Percentiles rank a stretch among this genome's conserved stretches.
Evolutionary conservation across 495 filamentous ascomycete genomes (phyloP).

Genomic region (Patellaria atrata): DNA sequence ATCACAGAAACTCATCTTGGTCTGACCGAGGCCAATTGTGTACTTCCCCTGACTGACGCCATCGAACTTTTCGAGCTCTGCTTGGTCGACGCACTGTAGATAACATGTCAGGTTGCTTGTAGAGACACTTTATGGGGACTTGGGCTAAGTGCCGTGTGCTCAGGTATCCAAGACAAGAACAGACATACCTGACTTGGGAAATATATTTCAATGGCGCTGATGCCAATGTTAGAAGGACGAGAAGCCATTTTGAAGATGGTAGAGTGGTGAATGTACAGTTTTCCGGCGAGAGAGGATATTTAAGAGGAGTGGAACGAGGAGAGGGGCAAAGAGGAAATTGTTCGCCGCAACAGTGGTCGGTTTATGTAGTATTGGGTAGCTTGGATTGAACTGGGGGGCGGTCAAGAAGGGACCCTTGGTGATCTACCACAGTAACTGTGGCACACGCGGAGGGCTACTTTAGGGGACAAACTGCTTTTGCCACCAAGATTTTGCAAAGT

Average conservation of each 20-base stretch:
- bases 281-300: conserved; percentile 1
- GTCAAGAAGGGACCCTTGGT: too few species aligned
- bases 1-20: conserved; percentile 99
- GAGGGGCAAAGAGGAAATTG: conserved; percentile 1
- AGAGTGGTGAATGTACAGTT: not conserved
- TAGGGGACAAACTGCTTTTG: too few species aligned
- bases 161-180: too few species aligned
- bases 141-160: too few species aligned
- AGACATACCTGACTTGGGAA: conserved; percentile 80
- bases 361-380: too few species aligned
- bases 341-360: too few species aligned
- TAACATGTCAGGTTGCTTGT: too few species aligned
- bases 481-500: too few species aligned
- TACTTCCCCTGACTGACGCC: conserved; percentile 90
- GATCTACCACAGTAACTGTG: too few species aligned
- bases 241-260: conserved; percentile 60
- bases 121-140: too few species aligned
- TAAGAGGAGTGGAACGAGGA: not conserved
- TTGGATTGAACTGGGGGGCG: too few species aligned
- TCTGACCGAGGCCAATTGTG: conserved; percentile 98
- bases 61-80: conserved; percentile 95
- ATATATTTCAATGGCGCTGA: conserved; percentile 99
- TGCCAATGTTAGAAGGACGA: conserved; percentile 92
- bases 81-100: conserved; percentile 83
- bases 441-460: too few species aligned